Base-by-base conservation (phyloP, 2,329 filamentous ascomycete species). In the Fusarium hostae region DNA sequence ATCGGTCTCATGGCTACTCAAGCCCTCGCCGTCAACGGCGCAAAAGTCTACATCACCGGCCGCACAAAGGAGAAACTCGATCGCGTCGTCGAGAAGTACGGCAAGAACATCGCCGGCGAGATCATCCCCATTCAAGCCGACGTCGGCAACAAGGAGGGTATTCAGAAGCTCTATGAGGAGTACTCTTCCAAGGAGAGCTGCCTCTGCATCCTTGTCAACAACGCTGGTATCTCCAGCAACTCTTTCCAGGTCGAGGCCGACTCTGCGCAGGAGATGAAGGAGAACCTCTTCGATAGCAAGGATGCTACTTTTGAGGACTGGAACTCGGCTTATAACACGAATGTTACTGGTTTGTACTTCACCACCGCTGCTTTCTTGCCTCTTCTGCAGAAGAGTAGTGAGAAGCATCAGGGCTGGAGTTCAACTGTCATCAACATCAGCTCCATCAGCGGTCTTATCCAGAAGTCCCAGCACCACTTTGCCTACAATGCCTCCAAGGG, bases 311-410 rank as follows among this genome's bases (percentile, higher is more conserved):
- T 92, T 62, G 88, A 93, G 37, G 88, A 91, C 74, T 96, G 93
- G 94, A 86, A 86, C n/a, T 81, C 87, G 43, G 88, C 89, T 0
- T 95, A 92, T 83, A 88, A 89, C 64, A 93, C 92, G 24, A 94
- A 97, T 71, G 92, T 95, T 15, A 88, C 93, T 35, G 88, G 87
- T 66, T 85, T 90, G 61, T 92, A 89, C 82, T 92, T 91, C 71
- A 84, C 88, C 54, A 90, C 90, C 0, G 85, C 90, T 54, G 86
- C 89, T 0, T 86, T 92, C 47, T 86, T 89, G 3, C 89, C 90
- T 1, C 82, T 92, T 7, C 84, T 93, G 55, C 86, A 90, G 76
- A 84, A 84, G 26, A 83, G 74, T 74, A 86, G 76, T 73, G 81
- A 84, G 56, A 74, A 62, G 2, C 79, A 83, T 64, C 67, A 75